A percentile compares a stretch with the other conserved stretches of the same genome.
Conservation (phyloP, 345 rosid species). For the Salix koriyanagi region DNA sequence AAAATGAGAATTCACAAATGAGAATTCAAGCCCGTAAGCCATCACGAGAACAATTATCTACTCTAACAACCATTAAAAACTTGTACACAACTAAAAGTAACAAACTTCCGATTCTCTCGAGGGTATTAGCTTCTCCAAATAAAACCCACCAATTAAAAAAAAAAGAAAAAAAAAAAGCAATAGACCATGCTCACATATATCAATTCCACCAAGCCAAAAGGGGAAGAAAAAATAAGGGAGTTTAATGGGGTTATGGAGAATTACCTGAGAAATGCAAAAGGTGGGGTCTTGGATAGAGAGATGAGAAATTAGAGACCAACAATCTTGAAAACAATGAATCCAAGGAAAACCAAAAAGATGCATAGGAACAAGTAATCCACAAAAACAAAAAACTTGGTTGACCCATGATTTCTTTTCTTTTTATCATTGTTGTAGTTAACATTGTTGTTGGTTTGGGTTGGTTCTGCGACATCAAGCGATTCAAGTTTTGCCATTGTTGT, state of each 20-base stretch:
- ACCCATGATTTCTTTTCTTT: slow-evolving; percentile 55
- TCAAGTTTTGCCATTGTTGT: slow-evolving; percentile 19
- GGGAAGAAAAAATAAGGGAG: too few relatives aligned
- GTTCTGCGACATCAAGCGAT: slow-evolving; percentile 9
- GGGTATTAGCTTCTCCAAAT: not conserved
- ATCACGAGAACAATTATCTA: not conserved
- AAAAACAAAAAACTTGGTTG: slow-evolving; percentile 56
- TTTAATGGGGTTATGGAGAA: not conserved
- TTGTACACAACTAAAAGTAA: not conserved
- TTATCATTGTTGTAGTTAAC: slow-evolving; percentile 11
- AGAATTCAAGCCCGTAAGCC: not conserved
- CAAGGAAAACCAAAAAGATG: slow-evolving; percentile 46
- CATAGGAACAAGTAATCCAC: slow-evolving; percentile 64
- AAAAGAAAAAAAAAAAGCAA: not conserved
- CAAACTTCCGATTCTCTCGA: not conserved
- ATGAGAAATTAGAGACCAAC: slow-evolving; percentile 1
- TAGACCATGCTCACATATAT: too few relatives aligned
- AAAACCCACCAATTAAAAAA: not conserved
- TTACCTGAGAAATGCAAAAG: slow-evolving; percentile 1
- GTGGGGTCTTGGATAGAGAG: not conserved
- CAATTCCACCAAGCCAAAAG: too few relatives aligned
- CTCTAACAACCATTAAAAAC: not conserved
- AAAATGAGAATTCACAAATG: not conserved
- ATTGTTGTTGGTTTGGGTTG: not conserved
- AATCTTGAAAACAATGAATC: slow-evolving; percentile 53